Evolutionary conservation across 1,284 basidiomycete genomes (phyloP).

Genomic region (Meripilus lineatus): DNA sequence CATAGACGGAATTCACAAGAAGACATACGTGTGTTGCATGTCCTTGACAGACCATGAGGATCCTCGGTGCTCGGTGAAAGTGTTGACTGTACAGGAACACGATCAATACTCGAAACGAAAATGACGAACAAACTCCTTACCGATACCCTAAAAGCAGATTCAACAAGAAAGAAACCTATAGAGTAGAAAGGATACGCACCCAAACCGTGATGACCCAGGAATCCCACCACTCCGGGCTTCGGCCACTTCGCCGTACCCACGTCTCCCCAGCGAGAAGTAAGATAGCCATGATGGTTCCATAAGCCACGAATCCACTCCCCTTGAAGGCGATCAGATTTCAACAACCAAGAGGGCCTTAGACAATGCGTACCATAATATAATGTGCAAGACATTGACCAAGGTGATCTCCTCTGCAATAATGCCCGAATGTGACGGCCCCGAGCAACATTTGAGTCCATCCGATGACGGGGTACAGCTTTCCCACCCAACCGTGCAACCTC

Average conservation of each 20-base stretch:
- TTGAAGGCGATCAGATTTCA: constrained; percentile 13
- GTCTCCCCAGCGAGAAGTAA: constrained; percentile 78
- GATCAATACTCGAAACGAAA: constrained; percentile 6
- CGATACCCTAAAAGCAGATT: constrained; percentile 44
- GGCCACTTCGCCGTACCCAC: constrained; percentile 71
- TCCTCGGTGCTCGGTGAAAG: constrained; percentile 90
- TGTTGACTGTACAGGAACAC: constrained; percentile 58
- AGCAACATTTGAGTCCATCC: constrained; percentile 88
- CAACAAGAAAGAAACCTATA: constrained; percentile 2
- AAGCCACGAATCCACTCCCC: constrained; percentile 84
- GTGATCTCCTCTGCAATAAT: constrained; percentile 66
- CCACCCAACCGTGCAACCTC: constrained; percentile 72
- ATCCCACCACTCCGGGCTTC: constrained; percentile 89
- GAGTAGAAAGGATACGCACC: constrained; percentile 44
- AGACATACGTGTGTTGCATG: constrained; percentile 85
- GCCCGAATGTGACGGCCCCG: constrained; percentile 58
- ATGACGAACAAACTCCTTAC: constrained; percentile 36
- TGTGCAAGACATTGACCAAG: constrained; percentile 86
- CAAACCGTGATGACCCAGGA: constrained; percentile 85
- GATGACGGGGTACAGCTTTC: constrained; percentile 82
- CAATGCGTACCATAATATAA: constrained; percentile 74
- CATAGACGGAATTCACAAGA: background rate
- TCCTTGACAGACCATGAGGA: constrained; percentile 84
- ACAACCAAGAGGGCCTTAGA: background rate
- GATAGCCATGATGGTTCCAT: constrained; percentile 81